Base-by-base conservation (phyloP, 257 asterid species). In the Dorcoceras hygrometricum region DNA sequence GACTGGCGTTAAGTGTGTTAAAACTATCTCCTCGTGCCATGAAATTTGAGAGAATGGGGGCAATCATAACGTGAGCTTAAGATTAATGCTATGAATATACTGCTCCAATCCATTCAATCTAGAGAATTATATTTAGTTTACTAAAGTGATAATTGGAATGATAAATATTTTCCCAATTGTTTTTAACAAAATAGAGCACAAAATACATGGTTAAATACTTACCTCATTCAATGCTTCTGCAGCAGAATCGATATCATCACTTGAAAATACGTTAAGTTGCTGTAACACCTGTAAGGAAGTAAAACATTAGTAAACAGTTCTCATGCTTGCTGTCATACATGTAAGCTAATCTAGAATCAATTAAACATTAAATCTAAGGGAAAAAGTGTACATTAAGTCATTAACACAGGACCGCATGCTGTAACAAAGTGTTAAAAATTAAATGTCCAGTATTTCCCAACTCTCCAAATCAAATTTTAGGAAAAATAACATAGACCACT, bases 171-270 rank as follows among this genome's bases (percentile, higher is more conserved):
- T 39, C 50, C n/a, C 5, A 39, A 10, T 4, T 43, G 51, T 43
- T 43, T 43, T 0, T 62, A 0, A 20, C 20, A 10, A 43, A 62
- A 51, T 31, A 9, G 18, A 67, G 32, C 16, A 23, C 11, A 22
- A 23, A n/a, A 23, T 58, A 29, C 22, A 59, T 27, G 16, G n/a
- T 50, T 66, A 61, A 32, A 51, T 43, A 79, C 93, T 90, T 90
- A 90, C 99, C 74, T 88, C 88, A 69, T 90, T 81, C 66, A 94
- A 66, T 67, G 91, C 92, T 75, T 94, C 96, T 23, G 99, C 96
- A 69, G 96, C 99, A 68, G 95, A 69, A 73, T 90, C 96, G 76
- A 90, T 63, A 59, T 94, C 97, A 27, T 81, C 83, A 20, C 75
- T 72, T 0, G 94, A 71, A 81, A 94, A 94, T 65, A 94, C 96